Base-by-base conservation (phyloP, 371 early-diverging fungal species). In the Actinomucor elegans region DNA sequence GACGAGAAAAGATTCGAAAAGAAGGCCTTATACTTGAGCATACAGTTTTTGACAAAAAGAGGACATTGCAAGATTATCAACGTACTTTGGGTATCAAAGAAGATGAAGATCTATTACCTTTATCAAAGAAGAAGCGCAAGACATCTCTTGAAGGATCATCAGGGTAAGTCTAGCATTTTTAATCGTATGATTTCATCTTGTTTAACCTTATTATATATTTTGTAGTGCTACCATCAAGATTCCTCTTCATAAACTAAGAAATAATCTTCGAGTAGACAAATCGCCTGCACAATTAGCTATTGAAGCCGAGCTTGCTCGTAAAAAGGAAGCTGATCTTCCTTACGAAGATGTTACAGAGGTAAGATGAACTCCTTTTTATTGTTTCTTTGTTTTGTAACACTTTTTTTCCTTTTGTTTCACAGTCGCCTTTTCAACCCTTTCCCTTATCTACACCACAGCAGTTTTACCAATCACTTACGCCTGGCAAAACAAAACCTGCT, bases 1-100 rank as follows among this genome's bases (percentile, higher is more conserved):
- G 84, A 34, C 83, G 95, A 42, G 96, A 96, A 69, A 79, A 79
- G 61, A 67, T 76, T 33, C 79, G 90, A 33, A 77, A 80, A 47
- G 90, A 93, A 55, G 70, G 80, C 10, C 64, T 94, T 18, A 67
- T 79, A 0, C 59, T 88, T 8, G 94, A 94, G 27, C 83, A 81
- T 47, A 71, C 65, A 28, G 77, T 85, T 20, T 81, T 87, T 47
- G 77, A 75, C 5, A 79, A 82, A 48, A 79, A 81, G 17, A 65
- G 74, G 48, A 69, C 59, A 18, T 64, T 87, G 6, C 72, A 79
- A 37, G 81, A 84, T 41, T 75, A 78, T 64, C 80, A 80, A 32
- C 72, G 81, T 12, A 62, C 67, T 20, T 66, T 86, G 38, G 82
- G 81, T 31, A 80, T 86, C 42, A 78, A 76, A 50, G 77, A 73